phyloP scores from a whole-genome alignment of 2,329 filamentous ascomycete species.

The Claviceps pusilla region DNA sequence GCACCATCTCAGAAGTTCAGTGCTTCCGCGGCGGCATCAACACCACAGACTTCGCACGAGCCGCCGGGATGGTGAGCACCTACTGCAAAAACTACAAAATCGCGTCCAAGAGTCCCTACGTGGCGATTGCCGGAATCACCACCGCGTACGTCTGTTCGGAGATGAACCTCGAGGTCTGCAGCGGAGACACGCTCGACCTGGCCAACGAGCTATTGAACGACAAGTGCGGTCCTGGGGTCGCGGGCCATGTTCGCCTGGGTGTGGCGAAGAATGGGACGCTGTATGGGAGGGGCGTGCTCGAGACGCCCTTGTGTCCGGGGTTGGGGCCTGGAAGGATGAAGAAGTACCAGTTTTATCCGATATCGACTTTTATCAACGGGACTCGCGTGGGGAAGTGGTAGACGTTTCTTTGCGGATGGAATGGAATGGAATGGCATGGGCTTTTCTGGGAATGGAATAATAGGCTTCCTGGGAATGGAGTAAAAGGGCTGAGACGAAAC shows the following conservation, averaged over 20 bases:
- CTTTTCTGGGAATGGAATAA: no score
- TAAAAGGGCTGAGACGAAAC: no score
- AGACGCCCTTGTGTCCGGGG: not conserved
- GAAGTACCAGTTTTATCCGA: not conserved
- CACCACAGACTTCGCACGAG: not conserved
- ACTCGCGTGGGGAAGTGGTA: not conserved
- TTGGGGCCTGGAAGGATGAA: not conserved
- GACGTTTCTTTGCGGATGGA: not conserved
- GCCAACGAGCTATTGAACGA: not conserved
- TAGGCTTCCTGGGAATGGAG: not conserved
- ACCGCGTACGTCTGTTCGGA: conserved; percentile 2
- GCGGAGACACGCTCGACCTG: not conserved
- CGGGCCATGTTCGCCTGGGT: not conserved
- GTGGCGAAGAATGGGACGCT: not conserved
- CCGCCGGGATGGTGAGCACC: not conserved
- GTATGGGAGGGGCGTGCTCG: conserved; percentile 1
- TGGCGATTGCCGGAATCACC: not conserved
- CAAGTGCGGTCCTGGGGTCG: not conserved
- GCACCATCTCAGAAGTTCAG: not conserved
- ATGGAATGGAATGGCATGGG: not conserved
- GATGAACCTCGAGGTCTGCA: not conserved
- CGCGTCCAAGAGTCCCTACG: not conserved
- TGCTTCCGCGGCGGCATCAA: not conserved
- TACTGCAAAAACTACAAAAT: conserved; percentile 1
- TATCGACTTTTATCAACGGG: not conserved